A percentile compares a stretch with the other conserved stretches of the same genome.
Evolutionary conservation across 768 basidiomycete genomes (phyloP).

Genomic region (Tubosaeta brunneosetosa): DNA sequence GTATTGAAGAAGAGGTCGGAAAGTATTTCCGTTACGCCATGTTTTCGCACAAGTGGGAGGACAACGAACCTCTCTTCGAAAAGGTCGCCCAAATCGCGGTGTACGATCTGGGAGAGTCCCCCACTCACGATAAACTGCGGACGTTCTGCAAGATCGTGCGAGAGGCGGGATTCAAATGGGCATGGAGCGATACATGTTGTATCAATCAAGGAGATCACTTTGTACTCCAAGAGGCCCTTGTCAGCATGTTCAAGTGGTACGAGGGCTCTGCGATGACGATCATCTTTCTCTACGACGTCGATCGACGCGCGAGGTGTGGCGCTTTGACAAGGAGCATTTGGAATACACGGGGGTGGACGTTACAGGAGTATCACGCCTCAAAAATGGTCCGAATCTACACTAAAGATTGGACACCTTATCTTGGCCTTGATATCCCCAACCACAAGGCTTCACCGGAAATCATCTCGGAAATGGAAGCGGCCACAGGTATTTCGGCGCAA

Average conservation of each 20-base stretch:
- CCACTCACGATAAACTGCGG: not conserved
- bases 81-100: not conserved
- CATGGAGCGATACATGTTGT: too few species aligned
- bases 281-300: not conserved
- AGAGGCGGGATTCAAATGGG: too few species aligned
- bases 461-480: constrained; percentile 9
- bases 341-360: not conserved
- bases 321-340: constrained; percentile 1
- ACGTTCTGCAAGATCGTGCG: not conserved
- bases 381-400: constrained; percentile 10
- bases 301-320: not conserved
- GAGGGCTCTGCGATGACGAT: not conserved
- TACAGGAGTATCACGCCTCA: constrained; percentile 5
- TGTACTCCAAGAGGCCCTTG: too few species aligned
- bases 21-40: constrained; percentile 9
- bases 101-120: constrained; percentile 8
- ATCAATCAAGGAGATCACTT: too few species aligned
- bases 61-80: constrained; percentile 4
- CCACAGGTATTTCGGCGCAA: not conserved
- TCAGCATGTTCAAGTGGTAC: too few species aligned
- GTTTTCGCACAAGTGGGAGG: constrained; percentile 1
- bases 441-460: constrained; percentile 6
- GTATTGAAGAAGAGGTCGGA: constrained; percentile 2
- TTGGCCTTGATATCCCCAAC: constrained; percentile 2
- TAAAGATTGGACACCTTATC: constrained; percentile 7